Evolutionary conservation across 768 basidiomycete species (phyloP), one percentile per base, ranked within the genome.

Genomic region (Tubosaeta sp.): DNA sequence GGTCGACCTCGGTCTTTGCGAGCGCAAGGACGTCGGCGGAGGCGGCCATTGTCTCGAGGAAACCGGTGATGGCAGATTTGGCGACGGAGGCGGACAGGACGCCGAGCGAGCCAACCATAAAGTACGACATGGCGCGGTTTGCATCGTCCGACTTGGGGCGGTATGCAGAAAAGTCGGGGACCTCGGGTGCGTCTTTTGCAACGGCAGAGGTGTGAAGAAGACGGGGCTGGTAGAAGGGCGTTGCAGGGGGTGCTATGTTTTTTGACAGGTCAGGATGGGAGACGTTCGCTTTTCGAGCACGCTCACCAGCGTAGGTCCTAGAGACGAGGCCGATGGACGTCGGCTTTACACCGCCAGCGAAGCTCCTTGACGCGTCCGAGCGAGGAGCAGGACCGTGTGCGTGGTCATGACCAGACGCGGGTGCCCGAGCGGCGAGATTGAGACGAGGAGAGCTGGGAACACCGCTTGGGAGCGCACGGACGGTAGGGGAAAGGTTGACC

Each of bases 21-120:
- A 98, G 80, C 44, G 96, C 96, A 61, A 98, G 84, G 47, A 99
- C 95, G 67, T 99, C 96, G 31, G 95, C 94, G 34, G 94, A 95
- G 21, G 96, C 96, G 46, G 91, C 80, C 93, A 99, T 95, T 56
- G 92, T 94, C 65, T 87, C 82, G 54, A 99, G 77, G 74, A 98
- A 94, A 71, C 95, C 94, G 54, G 90, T 82, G 58, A 98, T 85
- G 59, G 86, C 84, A 29, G 92, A 91, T 75, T 98, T 95, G 61
- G 94, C 94, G 52, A 83, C 91, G 18, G 92, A 92, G 49, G 95
- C 96, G 56, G 91, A 86, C 70, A 99, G 81, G 63, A 96, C 80
- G 65, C 96, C 96, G 63, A 97, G 80, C 36, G 92, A 79, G 62
- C 92, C 90, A 56, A 92, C 83, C 87, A 93, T 88, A 71, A 93